Evolutionary conservation across 2,329 filamentous ascomycete genomes (phyloP), one percentile per base, ranked within the genome.

Genomic region (Trichocomaceae sp.): DNA sequence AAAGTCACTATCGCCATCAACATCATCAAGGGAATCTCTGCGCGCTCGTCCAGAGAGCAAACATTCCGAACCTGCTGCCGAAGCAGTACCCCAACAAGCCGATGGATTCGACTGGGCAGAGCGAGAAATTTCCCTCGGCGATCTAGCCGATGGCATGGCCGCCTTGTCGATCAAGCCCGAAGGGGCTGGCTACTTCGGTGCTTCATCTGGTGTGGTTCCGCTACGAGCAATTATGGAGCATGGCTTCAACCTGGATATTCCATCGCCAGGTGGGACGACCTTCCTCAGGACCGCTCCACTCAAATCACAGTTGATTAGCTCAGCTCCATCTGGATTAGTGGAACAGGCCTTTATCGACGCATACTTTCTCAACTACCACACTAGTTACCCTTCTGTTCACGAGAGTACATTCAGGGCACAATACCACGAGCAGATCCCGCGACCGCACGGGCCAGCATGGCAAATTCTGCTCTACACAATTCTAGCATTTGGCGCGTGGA

Each of bases 41-140:
- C 69, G 66, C 23, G 64, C 63, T 10, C 71, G 66, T 49, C 59
- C 62, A 31, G 69, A 70, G 50, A 62, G 63, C 31, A 68, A 70
- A 49, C 63, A 65, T 29, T 62, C 66, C 10, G 69, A 71, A 46
- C 62, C 68, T 33, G 67, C 70, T 9, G 66, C 75, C 67, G 61
- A 83, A 79, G 66, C 69, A 46, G 58, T 72, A 29, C 69, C 69
- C 7, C 68, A 71, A 50, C 69, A 71, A 58, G 69, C 69, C 9
- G 70, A 80, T 37, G 77, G 75, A 44, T 83, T 79, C 60, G 77
- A 83, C 60, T 78, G 84, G 61, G 66, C 72, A 1, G 72, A 72
- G 54, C 71, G 70, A 50, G 68, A 70, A 52, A 66, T 72, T 10
- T 67, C 69, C 1, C 63, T 70, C 10, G 68, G 69, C 15, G 69